These are phyloP conservation scores for Globisporangium megalacanthum DNA, from an alignment of 352 stramenopile species.

Conservation along the genomic window DNA sequence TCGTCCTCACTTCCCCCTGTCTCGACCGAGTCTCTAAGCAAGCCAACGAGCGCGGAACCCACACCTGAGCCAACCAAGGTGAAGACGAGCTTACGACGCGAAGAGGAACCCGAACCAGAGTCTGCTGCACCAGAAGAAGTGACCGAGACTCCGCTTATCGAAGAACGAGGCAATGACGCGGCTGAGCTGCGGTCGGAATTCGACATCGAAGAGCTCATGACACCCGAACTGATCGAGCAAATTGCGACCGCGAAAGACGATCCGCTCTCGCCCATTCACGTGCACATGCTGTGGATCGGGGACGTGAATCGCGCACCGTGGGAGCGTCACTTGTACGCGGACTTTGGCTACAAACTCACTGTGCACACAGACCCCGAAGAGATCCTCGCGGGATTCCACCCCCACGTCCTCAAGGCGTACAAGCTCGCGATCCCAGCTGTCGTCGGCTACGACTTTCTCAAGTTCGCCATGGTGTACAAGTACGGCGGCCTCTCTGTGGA, in stretches of 20 bases:
- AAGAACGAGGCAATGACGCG: not conserved
- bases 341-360: slow-evolving; percentile 9
- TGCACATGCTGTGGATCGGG: slow-evolving; percentile 18
- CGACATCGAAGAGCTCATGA: slow-evolving; percentile 11
- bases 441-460: slow-evolving; percentile 13
- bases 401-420: slow-evolving; percentile 9
- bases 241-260: slow-evolving; percentile 1
- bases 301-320: slow-evolving; percentile 4
- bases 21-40: too few relatives aligned
- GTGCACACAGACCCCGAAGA: slow-evolving; percentile 6
- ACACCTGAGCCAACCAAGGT: not conserved
- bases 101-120: not conserved
- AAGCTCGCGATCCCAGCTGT: slow-evolving; percentile 10
- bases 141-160: not conserved
- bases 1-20: too few relatives aligned
- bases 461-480: slow-evolving; percentile 16
- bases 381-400: slow-evolving; percentile 12
- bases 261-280: slow-evolving; percentile 4
- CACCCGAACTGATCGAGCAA: slow-evolving; percentile 1
- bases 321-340: too few relatives aligned
- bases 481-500: slow-evolving; percentile 10
- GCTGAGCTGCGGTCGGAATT: not conserved
- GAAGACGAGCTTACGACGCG: not conserved
- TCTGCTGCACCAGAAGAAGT: not conserved
- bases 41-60: too few relatives aligned